phyloP scores from a whole-genome alignment of 2,329 filamentous ascomycete genomes.

The Onygena corvina region DNA sequence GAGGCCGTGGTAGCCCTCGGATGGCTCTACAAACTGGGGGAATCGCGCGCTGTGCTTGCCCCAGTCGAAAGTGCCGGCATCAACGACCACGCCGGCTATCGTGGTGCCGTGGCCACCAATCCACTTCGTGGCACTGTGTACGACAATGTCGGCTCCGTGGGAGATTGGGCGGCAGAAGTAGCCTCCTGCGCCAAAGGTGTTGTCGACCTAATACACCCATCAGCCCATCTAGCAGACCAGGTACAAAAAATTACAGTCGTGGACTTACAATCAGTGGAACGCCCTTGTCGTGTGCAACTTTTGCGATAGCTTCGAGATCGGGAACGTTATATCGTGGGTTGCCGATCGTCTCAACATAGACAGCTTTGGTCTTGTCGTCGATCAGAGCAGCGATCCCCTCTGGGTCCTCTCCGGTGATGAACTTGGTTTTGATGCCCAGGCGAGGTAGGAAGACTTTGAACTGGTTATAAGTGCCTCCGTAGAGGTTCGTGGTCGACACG shows the following conservation, averaged over 20 bases:
- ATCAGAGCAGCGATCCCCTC: slow-evolving; percentile 71
- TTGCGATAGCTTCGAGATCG: slow-evolving; percentile 75
- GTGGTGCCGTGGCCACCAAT: slow-evolving; percentile 93
- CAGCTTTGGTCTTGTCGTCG: slow-evolving; percentile 84
- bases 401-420: slow-evolving; percentile 66
- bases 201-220: slow-evolving; percentile 53
- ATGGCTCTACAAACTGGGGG: slow-evolving; percentile 82
- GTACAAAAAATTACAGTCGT: background rate
- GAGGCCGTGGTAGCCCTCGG: slow-evolving; percentile 80
- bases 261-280: slow-evolving; percentile 48
- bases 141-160: slow-evolving; percentile 84
- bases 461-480: slow-evolving; percentile 95
- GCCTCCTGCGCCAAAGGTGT: slow-evolving; percentile 88
- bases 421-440: slow-evolving; percentile 80
- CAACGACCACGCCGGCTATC: slow-evolving; percentile 73
- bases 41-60: slow-evolving; percentile 71
- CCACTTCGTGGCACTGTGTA: slow-evolving; percentile 94
- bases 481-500: slow-evolving; percentile 76
- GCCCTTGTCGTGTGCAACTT: slow-evolving; percentile 60
- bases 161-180: slow-evolving; percentile 79
- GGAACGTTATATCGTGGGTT: slow-evolving; percentile 91
- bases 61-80: slow-evolving; percentile 91
- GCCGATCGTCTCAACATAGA: slow-evolving; percentile 85
- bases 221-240: background rate
- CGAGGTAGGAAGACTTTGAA: slow-evolving; percentile 82